Percentiles rank a stretch among this genome's conserved stretches.
phyloP scores from a whole-genome alignment of 805 yeast genomes.

The Zygotorulaspora danielsina region DNA sequence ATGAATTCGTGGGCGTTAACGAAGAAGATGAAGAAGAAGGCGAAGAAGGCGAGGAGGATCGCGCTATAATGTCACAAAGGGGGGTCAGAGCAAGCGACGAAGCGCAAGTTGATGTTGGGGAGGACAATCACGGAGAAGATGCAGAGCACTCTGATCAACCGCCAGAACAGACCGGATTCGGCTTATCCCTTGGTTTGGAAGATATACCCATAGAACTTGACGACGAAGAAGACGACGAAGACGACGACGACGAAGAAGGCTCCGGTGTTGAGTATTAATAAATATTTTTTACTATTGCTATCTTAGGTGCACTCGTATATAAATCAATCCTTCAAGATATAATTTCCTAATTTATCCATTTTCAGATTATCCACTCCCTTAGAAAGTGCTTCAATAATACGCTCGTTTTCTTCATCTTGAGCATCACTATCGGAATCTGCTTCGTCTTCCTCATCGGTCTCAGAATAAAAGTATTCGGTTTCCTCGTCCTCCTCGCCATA shows the following conservation, averaged over 20 bases:
- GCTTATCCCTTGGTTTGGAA: conserved; percentile 13
- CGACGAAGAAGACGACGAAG: conserved; percentile 10
- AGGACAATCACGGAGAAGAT: conserved; percentile 28
- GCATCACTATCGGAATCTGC: conserved; percentile 31
- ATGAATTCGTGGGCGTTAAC: conserved; percentile 17
- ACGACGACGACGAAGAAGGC: conserved; percentile 37
- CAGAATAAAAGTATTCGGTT: conserved; percentile 24
- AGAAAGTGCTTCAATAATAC: conserved; percentile 66
- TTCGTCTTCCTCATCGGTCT: conserved; percentile 35
- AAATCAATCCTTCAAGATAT: conserved; percentile 50
- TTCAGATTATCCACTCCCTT: conserved; percentile 61
- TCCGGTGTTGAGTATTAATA: conserved; percentile 35
- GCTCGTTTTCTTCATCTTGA: conserved; percentile 47
- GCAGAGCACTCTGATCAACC: conserved; percentile 28
- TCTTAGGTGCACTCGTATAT: not conserved
- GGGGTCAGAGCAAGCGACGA: conserved; percentile 28
- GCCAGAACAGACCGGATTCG: not conserved
- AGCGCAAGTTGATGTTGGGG: conserved; percentile 32
- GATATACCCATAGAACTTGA: conserved; percentile 31
- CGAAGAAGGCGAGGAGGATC: conserved; percentile 27
- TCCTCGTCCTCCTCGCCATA: conserved; percentile 51
- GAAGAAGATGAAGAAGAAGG: conserved; percentile 30
- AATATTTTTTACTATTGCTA: not conserved
- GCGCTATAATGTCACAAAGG: too few species aligned
- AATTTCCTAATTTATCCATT: conserved; percentile 80